A percentile compares a stretch with the other conserved stretches of the same genome.
Conservation (phyloP, 768 basidiomycete species). For the Termitomyces sp. region DNA sequence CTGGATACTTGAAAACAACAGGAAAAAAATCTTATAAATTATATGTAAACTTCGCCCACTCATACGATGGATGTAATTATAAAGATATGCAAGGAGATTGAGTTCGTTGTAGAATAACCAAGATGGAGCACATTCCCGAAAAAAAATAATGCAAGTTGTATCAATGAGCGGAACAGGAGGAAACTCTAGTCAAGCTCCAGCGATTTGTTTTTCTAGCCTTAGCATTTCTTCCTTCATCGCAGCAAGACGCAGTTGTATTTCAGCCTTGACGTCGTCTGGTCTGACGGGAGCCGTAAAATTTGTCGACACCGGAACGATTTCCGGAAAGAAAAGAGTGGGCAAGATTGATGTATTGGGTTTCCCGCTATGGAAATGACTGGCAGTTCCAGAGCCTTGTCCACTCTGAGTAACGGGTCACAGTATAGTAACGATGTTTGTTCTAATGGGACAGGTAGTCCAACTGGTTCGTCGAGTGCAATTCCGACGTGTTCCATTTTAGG, state of each 20-base stretch:
- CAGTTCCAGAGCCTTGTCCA: too few species aligned
- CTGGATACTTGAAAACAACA: not conserved
- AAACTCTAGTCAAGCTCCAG: not conserved
- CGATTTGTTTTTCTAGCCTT: constrained; percentile 5
- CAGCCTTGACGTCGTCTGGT: not conserved
- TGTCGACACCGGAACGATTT: not conserved
- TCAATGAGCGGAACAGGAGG: not conserved
- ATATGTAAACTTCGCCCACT: too few species aligned
- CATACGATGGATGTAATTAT: too few species aligned
- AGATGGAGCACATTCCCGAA: not conserved
- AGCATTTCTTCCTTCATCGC: constrained; percentile 10
- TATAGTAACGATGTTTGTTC: too few species aligned
- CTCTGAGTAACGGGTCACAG: too few species aligned
- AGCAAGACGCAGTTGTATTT: not conserved
- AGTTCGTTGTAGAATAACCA: not conserved
- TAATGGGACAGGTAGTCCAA: too few species aligned
- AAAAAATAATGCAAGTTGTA: not conserved
- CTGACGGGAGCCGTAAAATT: not conserved
- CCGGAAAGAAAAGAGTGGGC: not conserved
- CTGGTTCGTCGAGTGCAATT: too few species aligned
- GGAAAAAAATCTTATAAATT: too few species aligned
- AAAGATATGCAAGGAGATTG: not conserved
- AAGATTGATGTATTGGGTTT: too few species aligned
- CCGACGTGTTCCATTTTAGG: too few species aligned
- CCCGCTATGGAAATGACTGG: too few species aligned